Evolutionary conservation across 1,284 basidiomycete genomes (phyloP).

Genomic region (Heimioporus retisporus): DNA sequence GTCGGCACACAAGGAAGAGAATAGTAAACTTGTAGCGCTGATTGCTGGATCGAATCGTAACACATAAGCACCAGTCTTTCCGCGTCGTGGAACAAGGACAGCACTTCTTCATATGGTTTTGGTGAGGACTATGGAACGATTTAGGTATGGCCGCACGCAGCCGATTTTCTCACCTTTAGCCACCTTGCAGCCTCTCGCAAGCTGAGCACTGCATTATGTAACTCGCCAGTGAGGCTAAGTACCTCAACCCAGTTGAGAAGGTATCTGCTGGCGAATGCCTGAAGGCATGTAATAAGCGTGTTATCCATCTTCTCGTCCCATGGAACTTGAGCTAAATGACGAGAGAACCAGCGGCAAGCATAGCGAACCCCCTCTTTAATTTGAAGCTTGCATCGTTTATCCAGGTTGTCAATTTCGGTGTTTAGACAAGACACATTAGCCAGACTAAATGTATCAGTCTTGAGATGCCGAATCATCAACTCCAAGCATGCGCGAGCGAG

Average conservation of each 20-base stretch:
- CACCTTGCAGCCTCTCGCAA: conserved; percentile 25
- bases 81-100: conserved; percentile 27
- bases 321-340: conserved; percentile 26
- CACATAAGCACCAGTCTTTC: conserved; percentile 34
- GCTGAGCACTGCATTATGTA: conserved; percentile 25
- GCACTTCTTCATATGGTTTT: conserved; percentile 11
- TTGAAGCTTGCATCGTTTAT: conserved; percentile 17
- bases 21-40: conserved; percentile 34
- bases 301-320: conserved; percentile 11
- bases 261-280: conserved; percentile 20
- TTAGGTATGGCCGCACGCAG: neutral
- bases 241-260: conserved; percentile 36
- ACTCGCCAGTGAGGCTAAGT: conserved; percentile 28
- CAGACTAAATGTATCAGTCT: conserved; percentile 26
- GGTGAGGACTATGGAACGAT: conserved; percentile 12
- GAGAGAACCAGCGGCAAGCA: conserved; percentile 34
- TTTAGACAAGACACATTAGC: conserved; percentile 27
- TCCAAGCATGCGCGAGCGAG: conserved; percentile 30
- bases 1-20: conserved; percentile 26
- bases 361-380: conserved; percentile 29
- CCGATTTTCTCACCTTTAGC: conserved; percentile 24
- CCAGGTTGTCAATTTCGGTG: conserved; percentile 25
- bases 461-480: conserved; percentile 28
- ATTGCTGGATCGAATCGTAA: conserved; percentile 30
- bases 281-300: conserved; percentile 22